Base-by-base conservation (phyloP, 2,329 filamentous ascomycete genomes). In the Chaetomium strumarium region DNA sequence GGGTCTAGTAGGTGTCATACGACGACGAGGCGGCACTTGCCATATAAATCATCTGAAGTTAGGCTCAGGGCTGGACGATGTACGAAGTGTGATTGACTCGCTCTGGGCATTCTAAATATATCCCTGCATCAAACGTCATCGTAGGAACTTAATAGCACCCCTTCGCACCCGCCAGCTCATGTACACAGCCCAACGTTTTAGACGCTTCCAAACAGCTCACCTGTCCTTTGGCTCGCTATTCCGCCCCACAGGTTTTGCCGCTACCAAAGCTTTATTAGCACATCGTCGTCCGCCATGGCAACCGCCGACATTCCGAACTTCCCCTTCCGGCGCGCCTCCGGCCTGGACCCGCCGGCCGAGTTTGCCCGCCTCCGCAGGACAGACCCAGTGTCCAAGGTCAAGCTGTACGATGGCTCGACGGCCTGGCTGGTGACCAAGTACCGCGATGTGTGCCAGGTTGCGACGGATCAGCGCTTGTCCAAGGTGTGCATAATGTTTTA, bases 361-460 rank as follows among this genome's bases (percentile, higher is more conserved):
- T 76, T 71, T 49, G 72, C 72, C 3, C 62, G 62, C 3, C 67
- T 77, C 19, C 68, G 74, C 8, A 67, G 66, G n/a, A 69, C 62
- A 1, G 64, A 72, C 4, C 73, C 74, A 0, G 66, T 77, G 5
- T 75, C 74, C 0, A 60, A 64, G 50, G 72, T 77, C 13, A 68
- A 70, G 57, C 68, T 77, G 10, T 77, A 68, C 53, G 75, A 77
- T 57, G 72, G 70, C n/a, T 72, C 66, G 45, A 56, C 68, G 13
- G 70, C 73, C 5, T 78, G 75, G 75, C 63, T 77, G 1, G 68
- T 74, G 5, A 70, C 72, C 13, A 77, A 76, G 60, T 68, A 76
- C 58, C 67, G 71, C 43, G 74, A 77, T 58, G 70, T 77, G 11
- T 71, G 69, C 51, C 63, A 60, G 20, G 71, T 76, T 0, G 66